Conservation (phyloP, 495 filamentous ascomycete genomes). For the Daldinia grandis region DNA sequence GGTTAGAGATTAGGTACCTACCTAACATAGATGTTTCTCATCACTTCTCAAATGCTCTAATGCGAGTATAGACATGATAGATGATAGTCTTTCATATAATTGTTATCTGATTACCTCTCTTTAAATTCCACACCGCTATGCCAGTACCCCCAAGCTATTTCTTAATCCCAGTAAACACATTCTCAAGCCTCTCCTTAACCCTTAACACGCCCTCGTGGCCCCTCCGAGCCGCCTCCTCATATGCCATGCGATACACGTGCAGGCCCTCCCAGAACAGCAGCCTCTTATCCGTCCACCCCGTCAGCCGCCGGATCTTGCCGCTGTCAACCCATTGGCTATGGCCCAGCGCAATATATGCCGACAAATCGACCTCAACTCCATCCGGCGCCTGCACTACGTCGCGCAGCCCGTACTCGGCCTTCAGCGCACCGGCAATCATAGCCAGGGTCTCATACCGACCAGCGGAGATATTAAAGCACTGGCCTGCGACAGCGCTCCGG, state of each 20-base stretch:
- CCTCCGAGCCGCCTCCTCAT: conserved; percentile 47
- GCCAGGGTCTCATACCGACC: conserved; percentile 51
- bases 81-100: no score
- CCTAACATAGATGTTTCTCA: neutral
- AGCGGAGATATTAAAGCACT: conserved; percentile 54
- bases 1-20: neutral
- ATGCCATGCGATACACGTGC: conserved; percentile 50
- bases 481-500: conserved; percentile 39
- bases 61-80: neutral
- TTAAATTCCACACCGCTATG: neutral
- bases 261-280: conserved; percentile 48
- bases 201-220: conserved; percentile 37
- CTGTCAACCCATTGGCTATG: conserved; percentile 54
- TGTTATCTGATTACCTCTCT: neutral
- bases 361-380: conserved; percentile 1
- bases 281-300: conserved; percentile 52
- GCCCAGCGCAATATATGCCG: conserved; percentile 37
- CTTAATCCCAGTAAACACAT: neutral
- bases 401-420: conserved; percentile 48
- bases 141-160: neutral
- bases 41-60: neutral
- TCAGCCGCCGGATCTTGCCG: conserved; percentile 51
- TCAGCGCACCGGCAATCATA: conserved; percentile 46
- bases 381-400: conserved; percentile 23
- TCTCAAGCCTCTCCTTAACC: conserved; percentile 23